A percentile compares a stretch with the other conserved stretches of the same genome.
phyloP scores from a whole-genome alignment of 768 basidiomycete genomes.

The Leccinum arenicola region DNA sequence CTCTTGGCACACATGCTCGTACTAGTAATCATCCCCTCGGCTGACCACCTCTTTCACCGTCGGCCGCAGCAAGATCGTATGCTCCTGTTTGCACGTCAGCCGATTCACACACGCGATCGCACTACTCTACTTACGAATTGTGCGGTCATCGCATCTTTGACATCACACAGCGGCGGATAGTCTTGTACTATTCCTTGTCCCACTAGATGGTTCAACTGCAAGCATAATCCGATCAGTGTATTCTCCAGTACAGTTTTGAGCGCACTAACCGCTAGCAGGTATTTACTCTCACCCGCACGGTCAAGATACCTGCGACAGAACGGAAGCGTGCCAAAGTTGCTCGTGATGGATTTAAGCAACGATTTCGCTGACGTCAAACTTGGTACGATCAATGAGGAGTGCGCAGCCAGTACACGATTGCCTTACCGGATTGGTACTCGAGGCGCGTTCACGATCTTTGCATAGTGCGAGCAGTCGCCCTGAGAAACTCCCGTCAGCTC shows the following conservation, averaged over 20 bases:
- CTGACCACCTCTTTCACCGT: slow-evolving; percentile 84
- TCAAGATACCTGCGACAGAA: slow-evolving; percentile 97
- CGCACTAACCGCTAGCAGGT: slow-evolving; percentile 75
- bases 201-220: slow-evolving; percentile 86
- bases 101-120: neutral
- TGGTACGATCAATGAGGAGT: slow-evolving; percentile 4
- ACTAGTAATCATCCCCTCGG: slow-evolving; percentile 77
- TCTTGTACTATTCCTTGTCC: slow-evolving; percentile 83
- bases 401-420: neutral
- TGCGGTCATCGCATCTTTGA: slow-evolving; percentile 85
- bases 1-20: slow-evolving; percentile 9
- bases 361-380: slow-evolving; percentile 85
- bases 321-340: slow-evolving; percentile 91
- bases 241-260: neutral
- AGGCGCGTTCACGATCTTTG: slow-evolving; percentile 65
- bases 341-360: slow-evolving; percentile 82
- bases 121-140: slow-evolving; percentile 62
- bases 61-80: slow-evolving; percentile 81
- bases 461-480: slow-evolving; percentile 96
- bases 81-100: slow-evolving; percentile 52
- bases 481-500: slow-evolving; percentile 27
- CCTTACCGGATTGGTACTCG: slow-evolving; percentile 72
- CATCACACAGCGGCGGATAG: slow-evolving; percentile 91
- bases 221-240: neutral
- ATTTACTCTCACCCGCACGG: slow-evolving; percentile 87